Conservation (phyloP, 1,284 basidiomycete species). For the Testicularia cyperi region DNA sequence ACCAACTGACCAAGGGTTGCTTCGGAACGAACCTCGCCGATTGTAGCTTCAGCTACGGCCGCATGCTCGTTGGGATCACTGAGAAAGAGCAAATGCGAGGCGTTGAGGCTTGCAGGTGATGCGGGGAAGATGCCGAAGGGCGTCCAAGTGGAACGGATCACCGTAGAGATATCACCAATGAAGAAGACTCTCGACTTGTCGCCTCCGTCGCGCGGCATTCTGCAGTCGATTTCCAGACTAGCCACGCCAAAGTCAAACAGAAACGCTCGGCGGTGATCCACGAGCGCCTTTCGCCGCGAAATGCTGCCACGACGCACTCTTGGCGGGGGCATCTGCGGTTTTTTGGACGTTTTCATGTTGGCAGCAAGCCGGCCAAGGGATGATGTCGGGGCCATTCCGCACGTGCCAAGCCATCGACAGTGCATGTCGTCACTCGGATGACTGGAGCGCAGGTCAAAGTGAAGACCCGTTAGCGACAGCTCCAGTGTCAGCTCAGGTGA, state of each 20-base stretch:
- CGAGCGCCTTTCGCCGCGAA: neutral
- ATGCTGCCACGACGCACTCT: neutral
- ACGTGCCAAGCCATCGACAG: slow-evolving; percentile 54
- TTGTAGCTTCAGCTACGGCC: slow-evolving; percentile 20
- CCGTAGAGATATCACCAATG: slow-evolving; percentile 20
- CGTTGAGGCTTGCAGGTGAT: neutral
- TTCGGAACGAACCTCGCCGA: slow-evolving; percentile 37
- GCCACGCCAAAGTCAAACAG: slow-evolving; percentile 21
- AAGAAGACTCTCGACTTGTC: slow-evolving; percentile 17
- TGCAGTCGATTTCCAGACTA: slow-evolving; percentile 27
- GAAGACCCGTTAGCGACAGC: slow-evolving; percentile 19
- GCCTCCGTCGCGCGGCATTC: slow-evolving; percentile 1
- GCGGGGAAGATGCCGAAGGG: slow-evolving; percentile 50
- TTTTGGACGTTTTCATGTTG: neutral
- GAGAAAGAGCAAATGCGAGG: slow-evolving; percentile 19
- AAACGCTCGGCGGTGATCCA: slow-evolving; percentile 51
- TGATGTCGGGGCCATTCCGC: slow-evolving; percentile 20
- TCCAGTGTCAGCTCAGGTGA: slow-evolving; percentile 16
- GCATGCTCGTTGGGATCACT: slow-evolving; percentile 55
- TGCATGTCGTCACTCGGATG: slow-evolving; percentile 38
- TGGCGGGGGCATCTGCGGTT: neutral
- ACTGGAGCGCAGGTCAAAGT: slow-evolving; percentile 44
- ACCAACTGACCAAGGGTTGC: slow-evolving; percentile 15
- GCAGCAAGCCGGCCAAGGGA: slow-evolving; percentile 1
- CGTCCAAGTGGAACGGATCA: slow-evolving; percentile 42